A percentile compares a stretch with the other conserved stretches of the same genome.
phyloP scores from a whole-genome alignment of 495 filamentous ascomycete species.

The Penicillium bialowiezense region DNA sequence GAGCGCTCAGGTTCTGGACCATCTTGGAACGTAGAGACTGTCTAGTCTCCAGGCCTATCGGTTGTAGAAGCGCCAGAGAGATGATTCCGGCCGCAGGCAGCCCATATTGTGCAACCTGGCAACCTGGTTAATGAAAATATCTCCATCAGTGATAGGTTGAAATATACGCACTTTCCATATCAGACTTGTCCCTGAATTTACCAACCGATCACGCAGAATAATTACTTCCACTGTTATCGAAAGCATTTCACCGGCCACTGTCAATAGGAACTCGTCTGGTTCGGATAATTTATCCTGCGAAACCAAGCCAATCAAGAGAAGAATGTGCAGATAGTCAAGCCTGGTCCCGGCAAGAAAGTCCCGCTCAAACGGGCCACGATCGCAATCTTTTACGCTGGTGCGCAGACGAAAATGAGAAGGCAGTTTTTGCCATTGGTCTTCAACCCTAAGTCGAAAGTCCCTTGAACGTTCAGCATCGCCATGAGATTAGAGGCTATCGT shows the following conservation, averaged over 20 bases:
- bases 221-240: constrained; percentile 32
- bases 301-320: constrained; percentile 31
- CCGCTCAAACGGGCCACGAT: constrained; percentile 20
- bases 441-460: constrained; percentile 20
- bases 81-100: constrained; percentile 39
- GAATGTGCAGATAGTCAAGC: constrained; percentile 35
- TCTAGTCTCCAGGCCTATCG: background rate
- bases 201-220: constrained; percentile 32
- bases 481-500: background rate
- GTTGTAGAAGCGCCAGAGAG: constrained; percentile 31
- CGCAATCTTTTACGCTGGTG: constrained; percentile 21
- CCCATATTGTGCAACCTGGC: constrained; percentile 32
- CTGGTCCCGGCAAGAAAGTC: constrained; percentile 33
- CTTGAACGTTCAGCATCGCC: background rate
- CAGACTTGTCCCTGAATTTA: constrained; percentile 35
- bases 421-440: constrained; percentile 22
- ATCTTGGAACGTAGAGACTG: constrained; percentile 21
- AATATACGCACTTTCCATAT: constrained; percentile 33
- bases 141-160: background rate
- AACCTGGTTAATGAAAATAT: background rate
- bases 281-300: constrained; percentile 26
- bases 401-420: constrained; percentile 24
- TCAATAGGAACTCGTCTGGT: constrained; percentile 27
- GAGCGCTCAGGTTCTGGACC: constrained; percentile 31
- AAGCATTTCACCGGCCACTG: constrained; percentile 30